phyloP scores from a whole-genome alignment of 148 eudicot genomes.

The Vaccinium macrocarpon region DNA sequence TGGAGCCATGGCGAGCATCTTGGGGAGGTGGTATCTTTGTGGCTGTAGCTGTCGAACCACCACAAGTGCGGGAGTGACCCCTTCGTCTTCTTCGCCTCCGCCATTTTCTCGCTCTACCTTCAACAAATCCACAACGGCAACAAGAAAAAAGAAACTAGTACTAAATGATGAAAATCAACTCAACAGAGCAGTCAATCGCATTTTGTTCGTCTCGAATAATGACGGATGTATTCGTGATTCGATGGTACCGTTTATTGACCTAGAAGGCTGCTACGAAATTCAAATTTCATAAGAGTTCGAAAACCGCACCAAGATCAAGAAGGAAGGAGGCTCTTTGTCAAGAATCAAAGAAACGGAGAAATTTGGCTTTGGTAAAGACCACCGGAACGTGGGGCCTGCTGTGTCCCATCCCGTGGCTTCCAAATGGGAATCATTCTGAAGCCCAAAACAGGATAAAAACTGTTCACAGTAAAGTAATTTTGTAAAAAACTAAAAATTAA shows the following conservation, averaged over 20 bases:
- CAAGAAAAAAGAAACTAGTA: background rate
- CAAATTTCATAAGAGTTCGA: background rate
- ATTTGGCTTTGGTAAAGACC: background rate
- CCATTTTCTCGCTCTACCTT: background rate
- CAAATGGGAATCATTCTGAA: background rate
- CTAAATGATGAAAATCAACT: background rate
- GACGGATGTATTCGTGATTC: background rate
- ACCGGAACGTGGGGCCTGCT: background rate
- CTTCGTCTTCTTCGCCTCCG: conserved; percentile 38
- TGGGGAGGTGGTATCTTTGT: conserved; percentile 25
- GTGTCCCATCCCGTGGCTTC: background rate
- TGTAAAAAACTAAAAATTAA: background rate
- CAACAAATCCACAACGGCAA: background rate
- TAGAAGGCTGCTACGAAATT: background rate
- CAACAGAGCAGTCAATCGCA: background rate
- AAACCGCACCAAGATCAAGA: conserved; percentile 7
- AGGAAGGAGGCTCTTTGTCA: background rate
- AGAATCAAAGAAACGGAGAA: background rate
- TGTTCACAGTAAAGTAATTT: background rate
- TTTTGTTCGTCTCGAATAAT: background rate
- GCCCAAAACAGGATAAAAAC: background rate
- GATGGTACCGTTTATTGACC: background rate
- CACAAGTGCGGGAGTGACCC: conserved; percentile 47
- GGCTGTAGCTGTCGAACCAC: conserved; percentile 70
- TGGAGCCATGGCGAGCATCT: conserved; percentile 69